phyloP scores from a whole-genome alignment of 129 eudicot species.

The Pulicaria dysenterica region DNA sequence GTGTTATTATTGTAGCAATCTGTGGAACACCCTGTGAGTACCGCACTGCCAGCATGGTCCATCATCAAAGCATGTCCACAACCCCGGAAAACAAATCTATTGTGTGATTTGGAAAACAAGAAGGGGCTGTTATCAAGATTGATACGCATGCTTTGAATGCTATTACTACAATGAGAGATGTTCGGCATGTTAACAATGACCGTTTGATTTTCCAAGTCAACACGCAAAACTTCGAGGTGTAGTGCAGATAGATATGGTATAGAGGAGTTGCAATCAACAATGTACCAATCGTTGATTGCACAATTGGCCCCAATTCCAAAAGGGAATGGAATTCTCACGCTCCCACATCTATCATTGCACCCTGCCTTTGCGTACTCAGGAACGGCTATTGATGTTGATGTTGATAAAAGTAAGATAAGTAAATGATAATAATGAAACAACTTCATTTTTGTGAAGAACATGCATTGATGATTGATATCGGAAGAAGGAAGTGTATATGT shows the following conservation, averaged over 20 bases:
- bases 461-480: too few species aligned
- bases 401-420: neutral
- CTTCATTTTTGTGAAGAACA: conserved; percentile 2
- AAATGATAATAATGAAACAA: neutral
- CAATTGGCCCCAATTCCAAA: conserved; percentile 23
- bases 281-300: conserved; percentile 20
- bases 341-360: conserved; percentile 15
- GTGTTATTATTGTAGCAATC: conserved; percentile 3
- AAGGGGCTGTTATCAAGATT: conserved; percentile 17
- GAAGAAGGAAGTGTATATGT: too few species aligned
- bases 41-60: neutral
- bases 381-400: neutral
- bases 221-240: conserved; percentile 6
- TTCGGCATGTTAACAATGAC: conserved; percentile 9
- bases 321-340: conserved; percentile 19
- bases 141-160: neutral
- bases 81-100: conserved; percentile 1
- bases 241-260: conserved; percentile 18
- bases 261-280: conserved; percentile 12
- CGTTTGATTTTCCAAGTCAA: neutral
- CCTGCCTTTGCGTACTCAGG: neutral
- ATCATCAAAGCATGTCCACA: conserved; percentile 17
- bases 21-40: conserved; percentile 1
- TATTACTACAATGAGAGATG: conserved; percentile 14
- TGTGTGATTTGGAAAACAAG: neutral